Percentiles rank a stretch among this genome's conserved stretches.
Evolutionary conservation across 2,329 filamentous ascomycete genomes (phyloP).

Genomic region (Alternaria brassicae): DNA sequence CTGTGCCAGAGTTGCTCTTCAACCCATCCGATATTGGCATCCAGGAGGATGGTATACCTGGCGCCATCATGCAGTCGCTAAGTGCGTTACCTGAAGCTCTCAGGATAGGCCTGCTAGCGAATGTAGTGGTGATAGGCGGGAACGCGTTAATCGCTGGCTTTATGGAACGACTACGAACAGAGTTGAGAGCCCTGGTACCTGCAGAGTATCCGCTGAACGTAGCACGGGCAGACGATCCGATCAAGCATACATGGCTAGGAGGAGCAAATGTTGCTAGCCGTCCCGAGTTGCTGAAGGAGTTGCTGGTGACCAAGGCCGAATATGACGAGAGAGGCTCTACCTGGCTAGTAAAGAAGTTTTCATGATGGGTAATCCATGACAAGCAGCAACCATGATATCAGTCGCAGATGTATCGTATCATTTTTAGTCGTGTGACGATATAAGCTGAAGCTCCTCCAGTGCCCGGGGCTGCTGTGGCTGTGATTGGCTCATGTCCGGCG

Average conservation of each 20-base stretch:
- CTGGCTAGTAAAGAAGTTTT: slow-evolving; percentile 78
- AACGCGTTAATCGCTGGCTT: slow-evolving; percentile 83
- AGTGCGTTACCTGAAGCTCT: slow-evolving; percentile 78
- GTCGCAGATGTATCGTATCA: neutral
- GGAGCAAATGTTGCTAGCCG: slow-evolving; percentile 79
- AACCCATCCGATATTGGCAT: slow-evolving; percentile 85
- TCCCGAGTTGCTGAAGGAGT: slow-evolving; percentile 66
- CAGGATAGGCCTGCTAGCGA: slow-evolving; percentile 83
- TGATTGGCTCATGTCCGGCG: slow-evolving; percentile 34
- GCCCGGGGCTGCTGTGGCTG: slow-evolving; percentile 21
- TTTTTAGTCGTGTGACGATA: neutral
- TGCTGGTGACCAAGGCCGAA: slow-evolving; percentile 84
- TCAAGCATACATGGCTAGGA: slow-evolving; percentile 84
- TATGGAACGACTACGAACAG: slow-evolving; percentile 75
- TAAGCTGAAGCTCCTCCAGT: neutral
- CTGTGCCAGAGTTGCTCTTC: slow-evolving; percentile 89
- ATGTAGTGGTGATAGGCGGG: slow-evolving; percentile 88
- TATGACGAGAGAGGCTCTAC: slow-evolving; percentile 83
- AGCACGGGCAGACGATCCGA: slow-evolving; percentile 72
- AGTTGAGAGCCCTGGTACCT: slow-evolving; percentile 66
- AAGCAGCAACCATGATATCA: neutral
- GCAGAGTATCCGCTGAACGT: slow-evolving; percentile 42
- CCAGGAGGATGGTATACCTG: slow-evolving; percentile 80
- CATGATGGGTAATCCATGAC: slow-evolving; percentile 20
- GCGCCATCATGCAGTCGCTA: slow-evolving; percentile 82